phyloP scores from a whole-genome alignment of 768 basidiomycete species.

The Lactifluus hygrophoroides region DNA sequence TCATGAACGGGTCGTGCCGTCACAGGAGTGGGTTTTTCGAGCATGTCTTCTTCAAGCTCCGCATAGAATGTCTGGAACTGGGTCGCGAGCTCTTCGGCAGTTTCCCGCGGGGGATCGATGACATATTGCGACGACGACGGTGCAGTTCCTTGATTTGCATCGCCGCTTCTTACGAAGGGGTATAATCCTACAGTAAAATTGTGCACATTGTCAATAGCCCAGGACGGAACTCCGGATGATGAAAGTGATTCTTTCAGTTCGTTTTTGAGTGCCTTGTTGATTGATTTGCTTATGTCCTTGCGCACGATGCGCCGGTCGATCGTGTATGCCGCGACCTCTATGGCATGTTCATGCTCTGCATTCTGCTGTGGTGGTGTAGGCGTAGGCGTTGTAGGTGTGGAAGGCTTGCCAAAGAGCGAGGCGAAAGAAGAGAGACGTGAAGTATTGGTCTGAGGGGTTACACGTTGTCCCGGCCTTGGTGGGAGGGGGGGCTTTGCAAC shows the following conservation, averaged over 20 bases:
- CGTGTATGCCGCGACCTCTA: constrained; percentile 56
- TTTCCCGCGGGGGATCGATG: constrained; percentile 38
- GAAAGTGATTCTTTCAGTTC: constrained; percentile 46
- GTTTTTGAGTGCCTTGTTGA: constrained; percentile 43
- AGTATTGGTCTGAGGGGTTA: constrained; percentile 17
- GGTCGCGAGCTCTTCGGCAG: constrained; percentile 43
- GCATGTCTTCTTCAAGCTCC: constrained; percentile 55
- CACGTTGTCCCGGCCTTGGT: constrained; percentile 24
- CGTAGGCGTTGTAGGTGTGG: constrained; percentile 15
- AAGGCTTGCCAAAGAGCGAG: constrained; percentile 19
- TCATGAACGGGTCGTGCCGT: constrained; percentile 22
- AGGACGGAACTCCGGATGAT: constrained; percentile 37
- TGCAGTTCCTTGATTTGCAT: constrained; percentile 4
- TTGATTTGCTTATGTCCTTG: constrained; percentile 43
- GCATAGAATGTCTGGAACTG: constrained; percentile 66
- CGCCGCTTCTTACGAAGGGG: constrained; percentile 40
- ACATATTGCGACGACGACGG: constrained; percentile 25
- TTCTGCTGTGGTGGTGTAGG: constrained; percentile 13
- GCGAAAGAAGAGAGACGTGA: constrained; percentile 23
- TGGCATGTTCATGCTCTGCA: constrained; percentile 28
- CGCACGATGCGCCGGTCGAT: constrained; percentile 45
- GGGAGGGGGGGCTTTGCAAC: constrained; percentile 24
- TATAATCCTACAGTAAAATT: constrained; percentile 46
- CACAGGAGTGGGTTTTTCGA: constrained; percentile 32
- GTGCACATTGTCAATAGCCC: constrained; percentile 53